Evolutionary conservation across 2,329 filamentous ascomycete genomes (phyloP), one percentile per base, ranked within the genome.

Genomic region (Ophiostoma perfectum): DNA sequence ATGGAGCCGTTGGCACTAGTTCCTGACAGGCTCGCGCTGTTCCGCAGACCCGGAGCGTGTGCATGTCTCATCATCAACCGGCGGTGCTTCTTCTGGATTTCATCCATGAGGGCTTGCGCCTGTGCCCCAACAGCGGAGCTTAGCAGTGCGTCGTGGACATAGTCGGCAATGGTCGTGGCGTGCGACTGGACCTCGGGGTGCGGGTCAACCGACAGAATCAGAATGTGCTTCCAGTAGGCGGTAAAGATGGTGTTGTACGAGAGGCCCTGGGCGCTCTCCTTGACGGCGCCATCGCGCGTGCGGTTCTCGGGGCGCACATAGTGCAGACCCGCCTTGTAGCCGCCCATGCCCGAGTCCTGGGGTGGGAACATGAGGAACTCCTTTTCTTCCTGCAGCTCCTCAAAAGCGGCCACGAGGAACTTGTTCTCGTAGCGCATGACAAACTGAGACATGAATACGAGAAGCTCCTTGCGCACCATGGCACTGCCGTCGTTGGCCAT

Each of bases 401-500:
- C 95, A 77, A 90, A 98, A 5, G 94, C 93, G 1, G 91, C 90
- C 42, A 98, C 93, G 58, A 97, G 78, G 74, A 99, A 96, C 73
- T 96, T 96, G 76, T 88, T 92, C 79, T 96, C 90, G 76, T 97
- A 97, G 55, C 94, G 90, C 70, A 90, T 86, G 64, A 96, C 88
- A 75, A 97, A 97, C 41, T 91, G 90, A 0, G 95, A 98, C 73
- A 97, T 88, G 81, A 98, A 98, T 12, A 97, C 91, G 2, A 97
- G 81, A 49, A 98, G 83, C 78, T 99, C 95, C 76, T 93, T 96
- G 64, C 95, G 89, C 41, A 99, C 95, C 81, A 98, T 88, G 39
- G 93, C 92, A 74, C 93, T 97, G 45, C 94, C 95, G 78, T 99
- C 95, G 68, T 92, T 92, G 36, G 92, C 90, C 90, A 98, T 94